Conservation (phyloP, 73 alveolate genomes). For the Breviolum minutum region DNA sequence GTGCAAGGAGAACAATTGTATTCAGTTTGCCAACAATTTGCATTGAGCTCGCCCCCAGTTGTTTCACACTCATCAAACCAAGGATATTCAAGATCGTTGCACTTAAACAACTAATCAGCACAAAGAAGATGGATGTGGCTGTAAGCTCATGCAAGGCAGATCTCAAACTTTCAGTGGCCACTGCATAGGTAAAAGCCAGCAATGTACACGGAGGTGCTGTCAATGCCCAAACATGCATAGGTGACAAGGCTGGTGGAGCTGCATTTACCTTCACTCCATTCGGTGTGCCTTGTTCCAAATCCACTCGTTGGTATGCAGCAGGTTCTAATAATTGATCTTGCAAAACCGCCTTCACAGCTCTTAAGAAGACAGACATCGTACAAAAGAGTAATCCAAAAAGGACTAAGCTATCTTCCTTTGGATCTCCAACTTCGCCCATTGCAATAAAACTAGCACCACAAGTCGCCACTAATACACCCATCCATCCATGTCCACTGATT, state of each 20-base stretch:
- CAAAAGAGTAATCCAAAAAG: constrained; percentile 48
- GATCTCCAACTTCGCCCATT: constrained; percentile 37
- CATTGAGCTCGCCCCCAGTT: constrained; percentile 90
- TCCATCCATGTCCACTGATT: constrained; percentile 58
- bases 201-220: constrained; percentile 77
- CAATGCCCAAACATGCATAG: constrained; percentile 92
- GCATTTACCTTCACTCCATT: not conserved
- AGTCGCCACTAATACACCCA: constrained; percentile 48
- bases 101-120: constrained; percentile 43
- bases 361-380: constrained; percentile 51
- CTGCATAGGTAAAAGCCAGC: constrained; percentile 64
- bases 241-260: constrained; percentile 21
- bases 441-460: constrained; percentile 61
- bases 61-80: constrained; percentile 62
- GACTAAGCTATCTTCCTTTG: constrained; percentile 6
- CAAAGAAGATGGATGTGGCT: not conserved
- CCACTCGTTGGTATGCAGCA: constrained; percentile 14
- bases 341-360: constrained; percentile 82
- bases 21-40: constrained; percentile 82
- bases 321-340: constrained; percentile 81
- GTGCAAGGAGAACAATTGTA: constrained; percentile 65
- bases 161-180: constrained; percentile 30
- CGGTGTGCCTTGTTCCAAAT: constrained; percentile 4
- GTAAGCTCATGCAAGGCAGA: constrained; percentile 8
- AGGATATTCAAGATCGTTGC: constrained; percentile 67